A percentile compares a stretch with the other conserved stretches of the same genome.
Conservation (phyloP, 495 filamentous ascomycete genomes). For the Penicillium dipodomyicola region DNA sequence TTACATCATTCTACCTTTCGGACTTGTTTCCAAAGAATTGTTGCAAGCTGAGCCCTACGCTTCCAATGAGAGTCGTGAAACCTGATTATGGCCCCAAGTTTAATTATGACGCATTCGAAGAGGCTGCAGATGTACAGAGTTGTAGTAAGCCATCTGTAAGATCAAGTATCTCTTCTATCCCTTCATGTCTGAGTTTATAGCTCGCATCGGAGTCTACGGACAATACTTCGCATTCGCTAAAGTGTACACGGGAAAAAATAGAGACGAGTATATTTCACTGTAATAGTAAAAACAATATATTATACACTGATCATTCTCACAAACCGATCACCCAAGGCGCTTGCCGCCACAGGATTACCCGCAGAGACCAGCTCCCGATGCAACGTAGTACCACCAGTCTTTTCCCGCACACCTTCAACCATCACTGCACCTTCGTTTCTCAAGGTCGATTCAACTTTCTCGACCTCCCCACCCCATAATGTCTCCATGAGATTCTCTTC, state of each 20-base stretch:
- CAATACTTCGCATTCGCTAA: too few species aligned
- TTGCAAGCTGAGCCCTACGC: not conserved
- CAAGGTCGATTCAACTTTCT: slow-evolving; percentile 31
- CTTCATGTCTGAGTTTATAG: too few species aligned
- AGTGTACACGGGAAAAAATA: too few species aligned
- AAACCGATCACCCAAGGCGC: slow-evolving; percentile 31
- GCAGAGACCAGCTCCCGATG: slow-evolving; percentile 30
- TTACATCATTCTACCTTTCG: slow-evolving; percentile 4
- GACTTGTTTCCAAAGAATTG: not conserved
- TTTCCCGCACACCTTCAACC: slow-evolving; percentile 27
- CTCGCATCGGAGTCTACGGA: too few species aligned
- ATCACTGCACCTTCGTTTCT: slow-evolving; percentile 29
- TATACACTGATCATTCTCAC: slow-evolving; percentile 33
- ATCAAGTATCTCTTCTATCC: too few species aligned
- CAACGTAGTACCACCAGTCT: slow-evolving; percentile 28
- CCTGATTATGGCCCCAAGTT: not conserved
- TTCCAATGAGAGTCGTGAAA: not conserved
- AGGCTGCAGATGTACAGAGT: not conserved
- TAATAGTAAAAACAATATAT: too few species aligned
- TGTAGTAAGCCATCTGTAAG: too few species aligned
- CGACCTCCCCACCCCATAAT: slow-evolving; percentile 29
- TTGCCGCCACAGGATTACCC: slow-evolving; percentile 33
- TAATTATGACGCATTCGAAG: not conserved
- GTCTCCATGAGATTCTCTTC: slow-evolving; percentile 37
- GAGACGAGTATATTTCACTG: too few species aligned